A percentile compares a stretch with the other conserved stretches of the same genome.
Conservation (phyloP, 768 basidiomycete species). For the Suillus clintonianus region DNA sequence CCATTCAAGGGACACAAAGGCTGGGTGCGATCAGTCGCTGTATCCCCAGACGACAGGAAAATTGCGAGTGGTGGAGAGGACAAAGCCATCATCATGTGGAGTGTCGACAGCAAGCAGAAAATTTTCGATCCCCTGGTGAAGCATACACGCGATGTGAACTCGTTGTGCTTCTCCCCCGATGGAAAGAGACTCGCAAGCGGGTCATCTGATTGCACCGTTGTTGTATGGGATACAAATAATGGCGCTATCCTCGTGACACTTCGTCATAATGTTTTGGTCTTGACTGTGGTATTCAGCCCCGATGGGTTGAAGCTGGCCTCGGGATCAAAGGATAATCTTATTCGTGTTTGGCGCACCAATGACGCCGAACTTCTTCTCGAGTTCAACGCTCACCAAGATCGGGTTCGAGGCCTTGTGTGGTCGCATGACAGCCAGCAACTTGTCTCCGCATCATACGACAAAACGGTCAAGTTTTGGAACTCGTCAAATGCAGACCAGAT, state of each 20-base stretch:
- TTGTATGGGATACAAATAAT: conserved; percentile 8
- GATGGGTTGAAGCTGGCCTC: conserved; percentile 11
- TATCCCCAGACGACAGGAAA: conserved; percentile 6
- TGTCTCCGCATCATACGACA: background rate
- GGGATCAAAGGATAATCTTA: conserved; percentile 4
- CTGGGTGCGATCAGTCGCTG: conserved; percentile 6
- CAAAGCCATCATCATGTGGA: conserved; percentile 13
- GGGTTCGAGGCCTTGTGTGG: background rate
- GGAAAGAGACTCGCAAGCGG: conserved; percentile 42
- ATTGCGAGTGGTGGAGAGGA: conserved; percentile 15
- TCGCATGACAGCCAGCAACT: conserved; percentile 2
- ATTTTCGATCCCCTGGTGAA: background rate
- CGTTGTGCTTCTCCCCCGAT: conserved; percentile 43
- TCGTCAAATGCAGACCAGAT: background rate
- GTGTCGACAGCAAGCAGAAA: conserved; percentile 5
- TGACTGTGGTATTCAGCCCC: conserved; percentile 4
- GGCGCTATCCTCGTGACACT: background rate
- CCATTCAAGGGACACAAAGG: conserved; percentile 6
- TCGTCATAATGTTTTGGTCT: background rate
- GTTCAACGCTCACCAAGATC: background rate
- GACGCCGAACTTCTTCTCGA: background rate
- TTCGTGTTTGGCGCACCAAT: background rate
- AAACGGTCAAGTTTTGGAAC: conserved; percentile 4
- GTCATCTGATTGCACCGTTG: conserved; percentile 28
- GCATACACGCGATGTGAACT: conserved; percentile 22